These are phyloP conservation scores for Parasitella parasitica DNA, from an alignment of 371 early-diverging fungal genomes.

Conservation along the genomic window DNA sequence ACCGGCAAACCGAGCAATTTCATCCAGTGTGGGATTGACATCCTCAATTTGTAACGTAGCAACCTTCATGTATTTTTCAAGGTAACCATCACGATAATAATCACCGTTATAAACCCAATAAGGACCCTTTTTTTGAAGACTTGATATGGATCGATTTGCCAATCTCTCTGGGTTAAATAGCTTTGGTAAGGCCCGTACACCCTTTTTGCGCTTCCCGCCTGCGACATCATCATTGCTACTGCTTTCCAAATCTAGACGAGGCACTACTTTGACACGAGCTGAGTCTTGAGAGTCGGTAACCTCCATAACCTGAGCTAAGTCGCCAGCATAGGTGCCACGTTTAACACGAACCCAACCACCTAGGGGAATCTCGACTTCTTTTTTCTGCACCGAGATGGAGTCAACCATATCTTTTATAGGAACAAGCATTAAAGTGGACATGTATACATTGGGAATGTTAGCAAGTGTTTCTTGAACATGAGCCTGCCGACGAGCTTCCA, in stretches of 20 bases:
- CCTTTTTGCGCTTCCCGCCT: conserved; percentile 57
- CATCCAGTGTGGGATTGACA: conserved; percentile 91
- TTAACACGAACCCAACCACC: conserved; percentile 93
- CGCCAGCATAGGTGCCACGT: conserved; percentile 95
- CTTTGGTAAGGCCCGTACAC: conserved; percentile 62
- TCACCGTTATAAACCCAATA: conserved; percentile 81
- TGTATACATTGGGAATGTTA: conserved; percentile 74
- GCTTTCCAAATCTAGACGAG: conserved; percentile 73
- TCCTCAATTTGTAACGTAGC: conserved; percentile 72
- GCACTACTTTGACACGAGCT: conserved; percentile 86
- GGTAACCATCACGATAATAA: conserved; percentile 84
- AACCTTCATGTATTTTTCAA: conserved; percentile 88
- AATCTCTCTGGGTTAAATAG: conserved; percentile 75
- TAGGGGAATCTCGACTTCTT: conserved; percentile 68
- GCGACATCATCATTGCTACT: conserved; percentile 21
- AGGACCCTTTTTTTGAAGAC: conserved; percentile 55
- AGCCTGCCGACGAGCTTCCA: conserved; percentile 89
- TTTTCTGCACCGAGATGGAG: conserved; percentile 78
- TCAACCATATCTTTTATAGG: conserved; percentile 97
- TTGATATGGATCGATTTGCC: conserved; percentile 47
- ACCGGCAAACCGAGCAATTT: conserved; percentile 84
- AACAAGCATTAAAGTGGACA: conserved; percentile 80
- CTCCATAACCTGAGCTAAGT: conserved; percentile 89
- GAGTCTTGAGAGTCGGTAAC: conserved; percentile 78
- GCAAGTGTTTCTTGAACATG: conserved; percentile 81